A percentile compares a stretch with the other conserved stretches of the same genome.
Evolutionary conservation across 2,329 filamentous ascomycete species (phyloP).

Genomic region (Penicillium sclerotigenum): DNA sequence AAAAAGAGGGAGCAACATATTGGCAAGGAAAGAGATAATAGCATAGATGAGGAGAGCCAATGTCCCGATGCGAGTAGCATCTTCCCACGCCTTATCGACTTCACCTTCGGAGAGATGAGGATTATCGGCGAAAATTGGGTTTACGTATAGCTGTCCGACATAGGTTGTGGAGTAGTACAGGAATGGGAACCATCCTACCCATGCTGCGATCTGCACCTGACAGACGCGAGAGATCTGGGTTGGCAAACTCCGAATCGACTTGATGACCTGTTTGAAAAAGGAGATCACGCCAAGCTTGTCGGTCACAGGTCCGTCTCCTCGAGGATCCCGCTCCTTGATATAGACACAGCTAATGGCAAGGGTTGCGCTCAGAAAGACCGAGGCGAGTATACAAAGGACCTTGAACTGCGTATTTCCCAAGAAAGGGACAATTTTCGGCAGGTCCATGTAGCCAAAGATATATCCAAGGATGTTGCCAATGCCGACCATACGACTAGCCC

Average conservation of each 20-base stretch:
- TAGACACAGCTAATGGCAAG: constrained; percentile 66
- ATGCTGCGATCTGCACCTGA: constrained; percentile 77
- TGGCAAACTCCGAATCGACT: constrained; percentile 73
- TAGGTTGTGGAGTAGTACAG: constrained; percentile 95
- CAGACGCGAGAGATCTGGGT: constrained; percentile 81
- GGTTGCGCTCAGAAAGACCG: constrained; percentile 66
- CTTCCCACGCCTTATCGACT: constrained; percentile 76
- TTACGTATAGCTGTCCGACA: constrained; percentile 86
- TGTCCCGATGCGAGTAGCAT: constrained; percentile 80
- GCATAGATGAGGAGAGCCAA: constrained; percentile 88
- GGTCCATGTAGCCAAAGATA: constrained; percentile 76
- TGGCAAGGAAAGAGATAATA: constrained; percentile 75
- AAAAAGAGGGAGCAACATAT: constrained; percentile 80
- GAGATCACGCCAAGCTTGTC: constrained; percentile 64
- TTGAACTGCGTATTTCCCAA: constrained; percentile 90
- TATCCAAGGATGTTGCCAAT: constrained; percentile 90
- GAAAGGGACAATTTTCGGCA: constrained; percentile 71
- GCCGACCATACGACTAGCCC: constrained; percentile 83
- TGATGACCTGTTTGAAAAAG: constrained; percentile 77
- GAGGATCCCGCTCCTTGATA: constrained; percentile 77
- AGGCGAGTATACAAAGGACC: constrained; percentile 81
- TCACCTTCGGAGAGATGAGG: constrained; percentile 73
- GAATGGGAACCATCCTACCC: constrained; percentile 95
- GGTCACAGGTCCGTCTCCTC: constrained; percentile 61
- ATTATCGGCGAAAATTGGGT: constrained; percentile 73